These are phyloP conservation scores for Boletus rubropictus DNA, from an alignment of 768 basidiomycete genomes.

Conservation along the genomic window DNA sequence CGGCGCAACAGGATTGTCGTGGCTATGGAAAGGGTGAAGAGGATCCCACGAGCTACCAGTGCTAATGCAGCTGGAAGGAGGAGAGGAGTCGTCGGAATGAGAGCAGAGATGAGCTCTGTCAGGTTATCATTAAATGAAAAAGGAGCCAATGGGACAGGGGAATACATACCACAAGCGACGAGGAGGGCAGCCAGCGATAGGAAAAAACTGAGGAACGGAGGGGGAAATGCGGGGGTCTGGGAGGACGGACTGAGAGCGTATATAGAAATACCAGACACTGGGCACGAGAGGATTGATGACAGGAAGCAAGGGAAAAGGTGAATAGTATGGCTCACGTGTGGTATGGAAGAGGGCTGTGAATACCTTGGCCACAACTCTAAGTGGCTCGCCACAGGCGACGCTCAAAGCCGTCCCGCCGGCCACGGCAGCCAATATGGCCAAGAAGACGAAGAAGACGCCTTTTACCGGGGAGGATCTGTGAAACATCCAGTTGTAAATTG, in stretches of 20 bases:
- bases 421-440: slow-evolving; percentile 22
- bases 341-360: slow-evolving; percentile 18
- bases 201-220: slow-evolving; percentile 11
- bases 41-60: slow-evolving; percentile 18
- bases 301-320: not conserved
- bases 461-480: slow-evolving; percentile 7
- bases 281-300: not conserved
- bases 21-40: slow-evolving; percentile 15
- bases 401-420: slow-evolving; percentile 20
- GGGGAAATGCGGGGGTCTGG: slow-evolving; percentile 1
- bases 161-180: slow-evolving; percentile 25
- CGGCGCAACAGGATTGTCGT: slow-evolving; percentile 6
- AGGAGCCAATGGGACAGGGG: not conserved
- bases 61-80: slow-evolving; percentile 24
- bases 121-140: not conserved
- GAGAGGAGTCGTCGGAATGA: slow-evolving; percentile 21
- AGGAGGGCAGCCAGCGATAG: slow-evolving; percentile 19
- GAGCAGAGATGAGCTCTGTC: slow-evolving; percentile 23
- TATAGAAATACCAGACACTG: slow-evolving; percentile 26
- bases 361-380: slow-evolving; percentile 13
- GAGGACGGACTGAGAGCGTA: slow-evolving; percentile 16
- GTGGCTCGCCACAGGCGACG: slow-evolving; percentile 12
- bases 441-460: slow-evolving; percentile 11
- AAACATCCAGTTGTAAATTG: slow-evolving; percentile 4
- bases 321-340: slow-evolving; percentile 13